Conservation (phyloP, 495 filamentous ascomycete genomes). For the Cercophora sp. region DNA sequence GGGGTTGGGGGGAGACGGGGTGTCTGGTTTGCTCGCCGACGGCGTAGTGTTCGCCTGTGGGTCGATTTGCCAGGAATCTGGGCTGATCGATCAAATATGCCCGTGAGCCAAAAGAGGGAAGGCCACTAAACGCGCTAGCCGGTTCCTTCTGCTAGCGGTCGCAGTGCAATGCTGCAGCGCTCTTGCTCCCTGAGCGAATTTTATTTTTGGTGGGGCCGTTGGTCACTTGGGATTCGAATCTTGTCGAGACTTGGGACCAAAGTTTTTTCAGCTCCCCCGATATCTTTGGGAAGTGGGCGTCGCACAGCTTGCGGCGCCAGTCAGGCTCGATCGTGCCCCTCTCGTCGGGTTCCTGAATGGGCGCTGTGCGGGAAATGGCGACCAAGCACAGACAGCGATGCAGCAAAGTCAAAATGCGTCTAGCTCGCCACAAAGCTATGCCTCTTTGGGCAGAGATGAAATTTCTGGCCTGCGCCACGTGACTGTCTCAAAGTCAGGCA, state of each 20-base stretch:
- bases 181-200: not conserved
- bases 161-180: constrained; percentile 4
- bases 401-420: too few species aligned
- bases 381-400: not conserved
- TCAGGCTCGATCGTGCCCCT: not conserved
- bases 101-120: constrained; percentile 20
- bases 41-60: constrained; percentile 20
- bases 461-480: not conserved
- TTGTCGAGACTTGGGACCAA: not conserved
- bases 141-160: constrained; percentile 7
- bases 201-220: too few species aligned
- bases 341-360: not conserved
- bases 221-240: too few species aligned
- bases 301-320: not conserved
- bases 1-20: constrained; percentile 18
- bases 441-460: too few species aligned
- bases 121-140: constrained; percentile 9
- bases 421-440: too few species aligned
- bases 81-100: constrained; percentile 29
- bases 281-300: not conserved
- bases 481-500: not conserved
- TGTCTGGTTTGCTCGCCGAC: constrained; percentile 14
- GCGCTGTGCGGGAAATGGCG: not conserved
- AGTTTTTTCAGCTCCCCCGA: not conserved
- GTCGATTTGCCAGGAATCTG: constrained; percentile 32